These are phyloP conservation scores for Aciculosporium take DNA, from an alignment of 2,329 filamentous ascomycete species.

Conservation along the genomic window DNA sequence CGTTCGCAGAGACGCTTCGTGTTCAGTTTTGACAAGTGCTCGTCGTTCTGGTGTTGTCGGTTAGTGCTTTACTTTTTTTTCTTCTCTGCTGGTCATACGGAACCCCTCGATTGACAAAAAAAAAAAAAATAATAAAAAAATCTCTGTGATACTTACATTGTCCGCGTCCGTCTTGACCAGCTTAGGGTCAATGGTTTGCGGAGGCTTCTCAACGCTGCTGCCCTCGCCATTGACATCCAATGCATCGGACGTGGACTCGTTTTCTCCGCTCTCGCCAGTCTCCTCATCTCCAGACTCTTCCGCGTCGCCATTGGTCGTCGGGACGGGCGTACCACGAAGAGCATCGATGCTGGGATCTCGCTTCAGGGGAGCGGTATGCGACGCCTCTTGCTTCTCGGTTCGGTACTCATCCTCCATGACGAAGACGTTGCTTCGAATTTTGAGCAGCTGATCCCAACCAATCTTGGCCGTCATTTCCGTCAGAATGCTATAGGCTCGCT, in stretches of 20 bases:
- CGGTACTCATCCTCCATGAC: constrained; percentile 99
- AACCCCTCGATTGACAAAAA: background rate
- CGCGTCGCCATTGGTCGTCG: constrained; percentile 32
- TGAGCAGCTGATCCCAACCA: constrained; percentile 91
- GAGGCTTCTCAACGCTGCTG: constrained; percentile 56
- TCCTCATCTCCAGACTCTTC: constrained; percentile 22
- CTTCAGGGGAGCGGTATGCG: constrained; percentile 31
- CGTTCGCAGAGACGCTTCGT: constrained; percentile 95
- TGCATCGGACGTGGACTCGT: constrained; percentile 18
- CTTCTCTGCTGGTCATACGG: background rate
- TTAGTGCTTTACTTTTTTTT: background rate
- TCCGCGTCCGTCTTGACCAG: constrained; percentile 64
- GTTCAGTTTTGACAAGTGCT: constrained; percentile 77
- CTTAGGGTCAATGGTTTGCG: constrained; percentile 62
- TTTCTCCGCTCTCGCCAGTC: constrained; percentile 19
- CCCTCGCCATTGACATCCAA: constrained; percentile 24
- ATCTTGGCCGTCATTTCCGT: constrained; percentile 95
- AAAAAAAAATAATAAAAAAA: background rate
- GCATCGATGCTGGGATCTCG: constrained; percentile 70
- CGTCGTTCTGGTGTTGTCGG: constrained; percentile 36
- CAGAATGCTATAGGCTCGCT: constrained; percentile 83
- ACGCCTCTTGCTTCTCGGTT: constrained; percentile 60
- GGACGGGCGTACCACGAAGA: constrained; percentile 55
- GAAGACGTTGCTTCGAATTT: constrained; percentile 91
- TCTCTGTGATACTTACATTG: constrained; percentile 34